Evolutionary conservation across 441 rosid species (phyloP), one percentile per base, ranked within the genome.

Genomic region (Syzygium syzygioides): DNA sequence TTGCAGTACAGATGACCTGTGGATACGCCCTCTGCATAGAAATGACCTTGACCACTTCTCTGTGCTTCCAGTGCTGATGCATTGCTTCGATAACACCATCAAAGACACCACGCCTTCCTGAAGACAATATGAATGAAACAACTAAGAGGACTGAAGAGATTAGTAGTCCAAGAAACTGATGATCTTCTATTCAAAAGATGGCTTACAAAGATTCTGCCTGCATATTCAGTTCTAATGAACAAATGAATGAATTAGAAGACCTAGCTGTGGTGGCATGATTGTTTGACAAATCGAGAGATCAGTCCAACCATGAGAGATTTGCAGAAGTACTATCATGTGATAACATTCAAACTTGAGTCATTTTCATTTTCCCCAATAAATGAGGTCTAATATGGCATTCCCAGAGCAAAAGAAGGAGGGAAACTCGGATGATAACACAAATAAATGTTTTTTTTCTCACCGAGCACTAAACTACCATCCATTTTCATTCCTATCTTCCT

Each of bases 11-110:
- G 91, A 94, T 90, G 90, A 95, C 95, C 89, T 94, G 93, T 37
- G 91, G 87, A 89, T 93, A 91, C 14, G 87, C 57, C 93, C 92
- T 95, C 93, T 97, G 99, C 97, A 93, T 95, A 13, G 98, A 94
- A 55, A 97, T 93, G 92, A 96, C 96, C 93, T 94, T 95, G 20
- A 91, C 96, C 80, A 97, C 98, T 88, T 97, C 99, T 88, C 96
- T 93, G 89, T 95, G 95, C 93, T 97, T 97, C 99, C 98, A 97
- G 76, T 96, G 99, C 93, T 97, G 98, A 93, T 95, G 97, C 64
- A 96, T 85, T 88, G 97, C 98, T 93, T 97, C 98, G 86, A 96
- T 92, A 86, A 96, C 96, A 86, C 98, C 99, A 93, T 90, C 93
- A 92, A 97, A 96, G 86, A 97, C 88, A 90, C 98, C 98, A 90